phyloP scores from a whole-genome alignment of 1,284 basidiomycete genomes.

The Apiotrichum sp. region DNA sequence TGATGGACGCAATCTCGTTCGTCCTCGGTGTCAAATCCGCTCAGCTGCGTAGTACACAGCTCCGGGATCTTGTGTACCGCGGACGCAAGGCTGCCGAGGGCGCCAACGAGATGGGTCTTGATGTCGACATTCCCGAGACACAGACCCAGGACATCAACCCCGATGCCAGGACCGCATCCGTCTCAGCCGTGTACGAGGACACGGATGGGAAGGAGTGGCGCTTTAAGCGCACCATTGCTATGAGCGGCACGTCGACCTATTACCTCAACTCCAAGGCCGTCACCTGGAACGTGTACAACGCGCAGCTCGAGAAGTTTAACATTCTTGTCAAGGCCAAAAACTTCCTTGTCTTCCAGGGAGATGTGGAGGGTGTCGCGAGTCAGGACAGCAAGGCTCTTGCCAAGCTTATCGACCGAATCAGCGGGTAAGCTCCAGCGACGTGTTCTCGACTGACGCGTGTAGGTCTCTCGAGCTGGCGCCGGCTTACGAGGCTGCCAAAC shows the following conservation, averaged over 20 bases:
- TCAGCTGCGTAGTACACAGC: constrained; percentile 84
- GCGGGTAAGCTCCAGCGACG: constrained; percentile 52
- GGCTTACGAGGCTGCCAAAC: constrained; percentile 85
- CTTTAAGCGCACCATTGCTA: constrained; percentile 72
- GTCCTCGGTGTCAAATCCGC: constrained; percentile 93
- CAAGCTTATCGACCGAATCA: constrained; percentile 89
- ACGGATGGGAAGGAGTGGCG: constrained; percentile 70
- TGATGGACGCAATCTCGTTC: constrained; percentile 99
- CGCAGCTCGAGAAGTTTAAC: constrained; percentile 77
- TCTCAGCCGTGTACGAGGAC: constrained; percentile 84
- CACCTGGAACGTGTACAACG: constrained; percentile 77
- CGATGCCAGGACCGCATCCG: constrained; percentile 87
- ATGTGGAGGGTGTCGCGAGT: constrained; percentile 95
- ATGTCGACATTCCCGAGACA: constrained; percentile 34
- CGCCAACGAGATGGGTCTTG: constrained; percentile 47
- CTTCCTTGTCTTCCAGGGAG: constrained; percentile 99
- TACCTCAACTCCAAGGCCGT: constrained; percentile 71
- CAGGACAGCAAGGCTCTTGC: constrained; percentile 89
- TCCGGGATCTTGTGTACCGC: constrained; percentile 92
- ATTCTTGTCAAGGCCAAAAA: constrained; percentile 99
- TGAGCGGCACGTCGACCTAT: constrained; percentile 79
- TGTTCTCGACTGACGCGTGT: background rate
- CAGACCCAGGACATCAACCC: constrained; percentile 13
- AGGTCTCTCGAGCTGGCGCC: constrained; percentile 74
- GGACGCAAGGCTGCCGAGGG: constrained; percentile 59